Evolutionary conservation across 345 rosid genomes (phyloP).

Genomic region (Gossypium raimondii): DNA sequence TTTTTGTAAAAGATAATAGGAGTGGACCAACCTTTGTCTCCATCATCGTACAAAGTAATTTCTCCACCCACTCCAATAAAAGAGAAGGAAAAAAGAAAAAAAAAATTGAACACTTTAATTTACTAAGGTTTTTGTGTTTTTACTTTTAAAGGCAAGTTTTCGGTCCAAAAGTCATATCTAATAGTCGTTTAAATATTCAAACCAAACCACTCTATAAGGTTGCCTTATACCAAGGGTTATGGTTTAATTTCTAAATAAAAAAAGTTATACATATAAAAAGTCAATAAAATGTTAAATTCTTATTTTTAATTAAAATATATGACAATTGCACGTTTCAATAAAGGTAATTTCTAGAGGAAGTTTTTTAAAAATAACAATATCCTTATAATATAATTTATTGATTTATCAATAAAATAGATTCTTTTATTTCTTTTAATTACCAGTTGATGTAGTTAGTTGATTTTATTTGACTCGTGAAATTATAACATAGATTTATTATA

Average conservation of each 20-base stretch:
- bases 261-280: no score
- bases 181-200: background rate
- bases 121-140: background rate
- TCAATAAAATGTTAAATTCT: no score
- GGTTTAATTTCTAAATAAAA: background rate
- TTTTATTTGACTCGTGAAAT: no score
- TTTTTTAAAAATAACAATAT: no score
- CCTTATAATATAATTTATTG: no score
- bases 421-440: no score
- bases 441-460: no score
- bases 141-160: background rate
- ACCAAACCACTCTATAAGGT: background rate
- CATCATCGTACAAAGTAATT: background rate
- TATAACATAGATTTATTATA: no score
- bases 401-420: no score
- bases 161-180: background rate
- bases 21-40: conserved; percentile 5
- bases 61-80: conserved; percentile 4
- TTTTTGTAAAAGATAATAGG: background rate
- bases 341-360: no score
- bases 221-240: background rate
- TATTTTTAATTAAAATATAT: no score
- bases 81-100: background rate
- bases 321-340: no score
- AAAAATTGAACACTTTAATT: background rate